A percentile compares a stretch with the other conserved stretches of the same genome.
These are phyloP conservation scores for Capsicum rhomboideum DNA, from an alignment of 257 asterid species.

Conservation along the genomic window DNA sequence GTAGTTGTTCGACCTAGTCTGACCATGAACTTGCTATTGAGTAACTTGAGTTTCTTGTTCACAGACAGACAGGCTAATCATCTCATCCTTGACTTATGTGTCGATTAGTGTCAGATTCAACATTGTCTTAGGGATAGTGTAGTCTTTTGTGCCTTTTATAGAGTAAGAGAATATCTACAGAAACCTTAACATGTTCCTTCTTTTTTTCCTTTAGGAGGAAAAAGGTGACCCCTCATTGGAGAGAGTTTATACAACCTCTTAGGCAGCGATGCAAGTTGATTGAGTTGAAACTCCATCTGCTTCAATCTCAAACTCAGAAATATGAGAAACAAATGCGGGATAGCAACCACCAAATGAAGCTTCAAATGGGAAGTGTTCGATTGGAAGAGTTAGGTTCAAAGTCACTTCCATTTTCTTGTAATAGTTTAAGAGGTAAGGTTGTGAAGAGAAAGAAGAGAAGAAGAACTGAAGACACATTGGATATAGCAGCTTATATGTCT, in stretches of 20 bases:
- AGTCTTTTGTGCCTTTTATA: not conserved
- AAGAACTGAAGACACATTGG: conserved; percentile 10
- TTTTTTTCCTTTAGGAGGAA: conserved; percentile 5
- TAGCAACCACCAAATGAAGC: not conserved
- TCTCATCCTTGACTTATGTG: not conserved
- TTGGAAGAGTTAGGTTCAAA: conserved; percentile 7
- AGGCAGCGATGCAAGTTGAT: conserved; percentile 9
- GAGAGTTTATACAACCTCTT: conserved; percentile 4
- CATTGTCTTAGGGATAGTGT: not conserved
- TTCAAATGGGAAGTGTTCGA: not conserved
- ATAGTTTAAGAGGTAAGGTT: not conserved
- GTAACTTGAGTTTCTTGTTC: not conserved
- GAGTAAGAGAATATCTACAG: not conserved
- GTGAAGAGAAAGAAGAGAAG: conserved; percentile 11
- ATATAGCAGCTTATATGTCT: conserved; percentile 7
- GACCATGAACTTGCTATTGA: not conserved
- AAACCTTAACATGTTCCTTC: not conserved
- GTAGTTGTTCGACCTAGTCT: not conserved
- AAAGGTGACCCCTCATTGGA: conserved; percentile 9
- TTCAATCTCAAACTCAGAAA: conserved; percentile 1
- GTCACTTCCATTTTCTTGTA: conserved; percentile 6
- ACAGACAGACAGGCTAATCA: not conserved
- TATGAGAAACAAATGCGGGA: conserved; percentile 8
- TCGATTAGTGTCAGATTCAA: not conserved
- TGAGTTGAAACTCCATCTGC: conserved; percentile 3